These are phyloP conservation scores for Coffea canephora DNA, from an alignment of 257 asterid species.

Conservation along the genomic window DNA sequence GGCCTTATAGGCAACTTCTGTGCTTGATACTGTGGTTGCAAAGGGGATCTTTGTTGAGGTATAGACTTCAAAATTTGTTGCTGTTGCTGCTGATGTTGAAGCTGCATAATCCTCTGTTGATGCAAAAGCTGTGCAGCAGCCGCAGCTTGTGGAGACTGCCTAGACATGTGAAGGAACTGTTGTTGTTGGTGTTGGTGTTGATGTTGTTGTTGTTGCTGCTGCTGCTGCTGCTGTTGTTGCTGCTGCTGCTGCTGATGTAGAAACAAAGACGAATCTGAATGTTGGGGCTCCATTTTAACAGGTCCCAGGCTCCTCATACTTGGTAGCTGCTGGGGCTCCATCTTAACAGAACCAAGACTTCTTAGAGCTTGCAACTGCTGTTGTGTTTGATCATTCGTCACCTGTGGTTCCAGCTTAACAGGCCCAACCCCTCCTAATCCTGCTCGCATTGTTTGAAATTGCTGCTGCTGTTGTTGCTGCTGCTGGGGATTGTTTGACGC, in stretches of 20 bases:
- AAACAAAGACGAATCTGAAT: constrained; percentile 66
- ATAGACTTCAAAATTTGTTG: constrained; percentile 58
- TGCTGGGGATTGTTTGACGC: constrained; percentile 58
- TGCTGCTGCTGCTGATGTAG: constrained; percentile 67
- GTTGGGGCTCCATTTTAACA: constrained; percentile 76
- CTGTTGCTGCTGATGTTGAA: constrained; percentile 80
- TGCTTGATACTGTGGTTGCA: constrained; percentile 59
- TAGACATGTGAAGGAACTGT: constrained; percentile 29
- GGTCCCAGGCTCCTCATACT: constrained; percentile 59
- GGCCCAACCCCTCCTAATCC: constrained; percentile 60
- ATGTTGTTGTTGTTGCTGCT: constrained; percentile 65
- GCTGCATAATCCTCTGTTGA: constrained; percentile 76
- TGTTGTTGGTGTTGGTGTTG: constrained; percentile 63
- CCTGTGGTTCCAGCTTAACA: constrained; percentile 72
- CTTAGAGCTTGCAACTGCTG: constrained; percentile 65
- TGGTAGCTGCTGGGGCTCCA: constrained; percentile 72
- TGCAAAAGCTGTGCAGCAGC: constrained; percentile 74
- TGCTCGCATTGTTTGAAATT: constrained; percentile 60
- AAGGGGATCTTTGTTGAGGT: constrained; percentile 79
- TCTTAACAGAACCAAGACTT: constrained; percentile 56
- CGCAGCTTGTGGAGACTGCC: constrained; percentile 60
- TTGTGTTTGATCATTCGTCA: constrained; percentile 52
- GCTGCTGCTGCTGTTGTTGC: constrained; percentile 49
- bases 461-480: constrained; percentile 55
- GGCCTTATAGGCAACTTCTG: constrained; percentile 63